Base-by-base conservation (phyloP, 2,329 filamentous ascomycete species). In the Botrytis cinerea region DNA sequence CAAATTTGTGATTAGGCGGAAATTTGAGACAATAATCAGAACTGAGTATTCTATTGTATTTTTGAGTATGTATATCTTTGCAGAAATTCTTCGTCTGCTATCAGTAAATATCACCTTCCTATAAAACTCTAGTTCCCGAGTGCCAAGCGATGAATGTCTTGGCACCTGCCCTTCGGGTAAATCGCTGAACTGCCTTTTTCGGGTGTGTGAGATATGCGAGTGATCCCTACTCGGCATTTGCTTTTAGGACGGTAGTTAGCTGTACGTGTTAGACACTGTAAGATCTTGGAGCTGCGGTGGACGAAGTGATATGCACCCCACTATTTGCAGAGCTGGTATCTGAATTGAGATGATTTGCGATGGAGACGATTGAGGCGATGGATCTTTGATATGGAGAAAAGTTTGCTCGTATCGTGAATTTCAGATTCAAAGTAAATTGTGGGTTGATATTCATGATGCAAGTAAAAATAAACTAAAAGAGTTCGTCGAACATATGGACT, bases 131-230 rank as follows among this genome's bases (percentile, higher is more conserved):
- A 67, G 63, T 32, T 32, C 32, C 22, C 12, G 2, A 22, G 16
- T 10, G 45, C 63, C 63, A 67, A 67, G 63, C 35, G 32, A 67
- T 40, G 46, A 3, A 40, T 8, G 45, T 6, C 45, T 38, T 67
- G 63, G 63, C 63, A 67, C 22, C 63, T 67, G 45, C 46, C 32
- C 22, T 67, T 67, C 48, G 12, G 63, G 28, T 62, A 51, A 51
- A n/a, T 38, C 14, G 43, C 25, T 38, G 20, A 35, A 35, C 28
- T 66, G n/a, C 63, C 20, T 16, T 38, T 66, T 38, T 38, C 22
- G 45, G 20, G 6, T 14, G 6, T 22, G 63, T 18, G 32, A 22
- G 12, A 35, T 25, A 35, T 48, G 28, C 28, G 3, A 51, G 45
- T 38, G 43, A 51, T 38, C 10, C 6, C 6, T 35, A 35, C 28